phyloP scores from a whole-genome alignment of 768 basidiomycete genomes.

The Cyclocybe cylindracea region DNA sequence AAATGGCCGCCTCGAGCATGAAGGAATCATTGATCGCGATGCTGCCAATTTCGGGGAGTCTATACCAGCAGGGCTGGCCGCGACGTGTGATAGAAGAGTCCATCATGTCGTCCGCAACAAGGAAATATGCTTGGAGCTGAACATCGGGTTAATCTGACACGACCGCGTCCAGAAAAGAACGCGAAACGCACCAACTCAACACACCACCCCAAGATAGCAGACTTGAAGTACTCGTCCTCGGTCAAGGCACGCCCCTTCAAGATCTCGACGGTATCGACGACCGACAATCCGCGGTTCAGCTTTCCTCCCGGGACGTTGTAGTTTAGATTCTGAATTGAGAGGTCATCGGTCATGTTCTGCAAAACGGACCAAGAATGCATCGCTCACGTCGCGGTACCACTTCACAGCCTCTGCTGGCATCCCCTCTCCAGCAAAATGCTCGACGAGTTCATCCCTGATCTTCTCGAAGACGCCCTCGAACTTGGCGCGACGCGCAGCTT shows the following conservation, averaged over 20 bases:
- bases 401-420: constrained; percentile 85
- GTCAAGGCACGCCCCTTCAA: constrained; percentile 67
- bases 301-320: constrained; percentile 98
- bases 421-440: constrained; percentile 61
- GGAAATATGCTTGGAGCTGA: constrained; percentile 96
- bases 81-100: constrained; percentile 91
- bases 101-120: constrained; percentile 98
- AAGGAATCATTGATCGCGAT: constrained; percentile 96
- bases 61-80: constrained; percentile 96
- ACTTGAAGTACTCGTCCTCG: constrained; percentile 86
- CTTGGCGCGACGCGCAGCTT: constrained; percentile 50
- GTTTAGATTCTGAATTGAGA: constrained; percentile 64
- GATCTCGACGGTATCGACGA: constrained; percentile 91
- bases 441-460: constrained; percentile 79
- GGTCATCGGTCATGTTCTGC: background rate
- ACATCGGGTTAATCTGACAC: background rate
- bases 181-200: constrained; percentile 81
- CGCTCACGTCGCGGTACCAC: constrained; percentile 80
- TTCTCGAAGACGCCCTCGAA: constrained; percentile 75
- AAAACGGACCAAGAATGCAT: background rate
- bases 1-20: constrained; percentile 95
- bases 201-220: constrained; percentile 92
- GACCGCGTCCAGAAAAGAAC: background rate
- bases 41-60: constrained; percentile 59
- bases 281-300: constrained; percentile 95